Evolutionary conservation across 371 early-diverging fungal species (phyloP), one percentile per base, ranked within the genome.

Genomic region (Zychaea mexicana): DNA sequence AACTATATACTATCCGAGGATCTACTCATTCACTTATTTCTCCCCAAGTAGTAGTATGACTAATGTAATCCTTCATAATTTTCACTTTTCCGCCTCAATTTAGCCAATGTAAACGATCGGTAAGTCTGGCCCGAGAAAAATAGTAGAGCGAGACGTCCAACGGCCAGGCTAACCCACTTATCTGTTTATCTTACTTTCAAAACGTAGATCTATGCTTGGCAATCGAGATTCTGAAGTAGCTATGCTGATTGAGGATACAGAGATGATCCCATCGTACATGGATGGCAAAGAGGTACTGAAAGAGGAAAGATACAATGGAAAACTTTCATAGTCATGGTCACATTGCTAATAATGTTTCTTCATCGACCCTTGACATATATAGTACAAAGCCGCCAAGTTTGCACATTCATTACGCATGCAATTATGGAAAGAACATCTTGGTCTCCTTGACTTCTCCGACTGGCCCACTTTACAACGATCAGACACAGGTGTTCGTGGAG

Each of bases 141-240:
- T n/a, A n/a, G n/a, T n/a, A n/a, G n/a, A n/a, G n/a, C n/a, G n/a
- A n/a, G n/a, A n/a, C n/a, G n/a, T n/a, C n/a, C n/a, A n/a, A n/a
- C n/a, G n/a, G n/a, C n/a, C n/a, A n/a, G n/a, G n/a, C n/a, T n/a
- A n/a, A 39, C 33, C 9, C 15, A 5, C 17, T 19, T 3, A 3
- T 17, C 22, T 42, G 10, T 21, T 31, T 42, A 9, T 30, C n/a
- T 45, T 17, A 45, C 5, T 19, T 10, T 45, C 45, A 45, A 10
- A 4, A 19, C 46, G 60, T 71, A 89, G 98, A n/a, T 94, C 94
- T 1, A 90, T 93, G 81, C 71, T 89, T 30, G 98, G 98, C 9
- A 88, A 87, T 65, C 90, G 96, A 60, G 98, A 97, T 69, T 92
- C 95, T 6, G 98, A 97, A 79, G 85, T 96, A 38, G 94, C 94